Percentiles rank a stretch among this genome's conserved stretches.
These are phyloP conservation scores for Talaromyces sp. DNA, from an alignment of 2,329 filamentous ascomycete genomes.

Conservation along the genomic window DNA sequence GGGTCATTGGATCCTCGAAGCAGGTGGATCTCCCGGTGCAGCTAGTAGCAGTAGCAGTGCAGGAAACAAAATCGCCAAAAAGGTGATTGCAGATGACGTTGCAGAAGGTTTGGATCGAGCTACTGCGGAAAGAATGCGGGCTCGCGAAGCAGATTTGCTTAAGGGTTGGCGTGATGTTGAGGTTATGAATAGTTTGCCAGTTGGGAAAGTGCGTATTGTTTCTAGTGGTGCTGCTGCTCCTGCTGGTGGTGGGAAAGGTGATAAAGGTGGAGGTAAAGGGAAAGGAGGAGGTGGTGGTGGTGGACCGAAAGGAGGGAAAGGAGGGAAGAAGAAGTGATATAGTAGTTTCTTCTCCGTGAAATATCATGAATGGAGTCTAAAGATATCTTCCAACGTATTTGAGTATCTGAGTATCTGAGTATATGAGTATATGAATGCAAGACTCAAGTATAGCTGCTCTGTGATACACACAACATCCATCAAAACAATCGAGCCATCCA, in stretches of 20 bases:
- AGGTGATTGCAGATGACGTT: constrained; percentile 22
- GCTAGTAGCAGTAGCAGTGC: background rate
- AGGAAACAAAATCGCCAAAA: constrained; percentile 38
- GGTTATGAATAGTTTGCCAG: constrained; percentile 72
- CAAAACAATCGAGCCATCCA: background rate
- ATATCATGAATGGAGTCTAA: background rate
- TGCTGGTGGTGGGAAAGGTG: constrained; percentile 31
- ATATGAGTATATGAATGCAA: background rate
- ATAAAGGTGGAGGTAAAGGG: constrained; percentile 23
- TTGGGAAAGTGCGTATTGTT: constrained; percentile 75
- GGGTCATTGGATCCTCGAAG: constrained; percentile 69
- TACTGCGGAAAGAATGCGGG: constrained; percentile 74
- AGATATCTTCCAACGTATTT: background rate
- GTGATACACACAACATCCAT: background rate
- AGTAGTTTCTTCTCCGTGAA: background rate
- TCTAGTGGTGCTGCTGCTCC: constrained; percentile 54
- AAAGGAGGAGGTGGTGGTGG: constrained; percentile 22
- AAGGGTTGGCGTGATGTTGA: constrained; percentile 76
- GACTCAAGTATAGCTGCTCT: background rate
- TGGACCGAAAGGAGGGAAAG: constrained; percentile 24
- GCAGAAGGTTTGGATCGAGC: constrained; percentile 30
- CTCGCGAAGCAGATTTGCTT: constrained; percentile 77
- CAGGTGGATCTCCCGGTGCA: constrained; percentile 27
- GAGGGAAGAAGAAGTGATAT: constrained; percentile 40
- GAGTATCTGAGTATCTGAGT: background rate